These are phyloP conservation scores for Geotrichum citri-aurantii DNA, from an alignment of 1,139 yeast genomes.

Conservation along the genomic window DNA sequence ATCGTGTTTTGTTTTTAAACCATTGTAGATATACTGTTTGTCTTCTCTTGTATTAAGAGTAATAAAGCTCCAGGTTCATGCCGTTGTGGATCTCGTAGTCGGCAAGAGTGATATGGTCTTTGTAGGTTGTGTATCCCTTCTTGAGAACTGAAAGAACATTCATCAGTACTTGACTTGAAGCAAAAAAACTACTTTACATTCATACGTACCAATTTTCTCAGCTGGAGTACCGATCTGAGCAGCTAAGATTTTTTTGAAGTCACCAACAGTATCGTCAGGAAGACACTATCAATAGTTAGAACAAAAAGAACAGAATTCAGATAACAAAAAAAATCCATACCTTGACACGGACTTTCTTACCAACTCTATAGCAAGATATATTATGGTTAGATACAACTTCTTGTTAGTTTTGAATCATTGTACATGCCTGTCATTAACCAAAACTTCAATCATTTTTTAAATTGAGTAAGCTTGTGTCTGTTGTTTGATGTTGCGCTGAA, in stretches of 20 bases:
- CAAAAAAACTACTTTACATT: slow-evolving; percentile 18
- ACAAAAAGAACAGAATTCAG: background rate
- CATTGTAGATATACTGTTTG: background rate
- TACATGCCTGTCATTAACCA: slow-evolving; percentile 39
- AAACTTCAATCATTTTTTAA: slow-evolving; percentile 39
- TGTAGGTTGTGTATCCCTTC: slow-evolving; percentile 58
- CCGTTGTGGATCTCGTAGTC: slow-evolving; percentile 95
- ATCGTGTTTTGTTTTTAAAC: background rate
- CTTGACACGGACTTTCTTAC: slow-evolving; percentile 81
- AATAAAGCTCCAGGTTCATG: slow-evolving; percentile 73
- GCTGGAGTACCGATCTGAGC: slow-evolving; percentile 73
- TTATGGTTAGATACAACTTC: background rate
- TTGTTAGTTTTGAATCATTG: background rate
- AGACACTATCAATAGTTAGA: slow-evolving; percentile 44
- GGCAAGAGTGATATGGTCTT: slow-evolving; percentile 83
- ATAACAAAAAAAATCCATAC: slow-evolving; percentile 20
- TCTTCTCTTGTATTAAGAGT: slow-evolving; percentile 7
- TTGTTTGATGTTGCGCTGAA: background rate
- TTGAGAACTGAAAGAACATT: slow-evolving; percentile 28
- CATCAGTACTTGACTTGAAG: background rate
- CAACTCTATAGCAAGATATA: slow-evolving; percentile 46
- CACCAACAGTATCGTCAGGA: slow-evolving; percentile 83
- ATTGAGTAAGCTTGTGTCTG: background rate
- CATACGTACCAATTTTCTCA: slow-evolving; percentile 48
- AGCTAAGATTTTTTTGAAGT: slow-evolving; percentile 77